Base-by-base conservation (phyloP, 495 filamentous ascomycete genomes). In the Daldinia grandis region DNA sequence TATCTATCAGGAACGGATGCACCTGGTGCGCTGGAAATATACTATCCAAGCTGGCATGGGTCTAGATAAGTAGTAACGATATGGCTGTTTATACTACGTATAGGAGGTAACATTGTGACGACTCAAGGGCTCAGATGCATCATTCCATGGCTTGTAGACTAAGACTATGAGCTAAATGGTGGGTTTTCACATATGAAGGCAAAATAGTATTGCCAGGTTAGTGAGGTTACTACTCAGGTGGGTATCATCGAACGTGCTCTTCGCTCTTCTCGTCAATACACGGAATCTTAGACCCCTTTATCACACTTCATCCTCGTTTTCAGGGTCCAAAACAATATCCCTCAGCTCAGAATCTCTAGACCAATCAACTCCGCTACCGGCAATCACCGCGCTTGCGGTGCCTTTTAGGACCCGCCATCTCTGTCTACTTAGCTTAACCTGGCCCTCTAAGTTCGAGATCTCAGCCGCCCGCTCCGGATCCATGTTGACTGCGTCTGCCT, bases 291-390 rank as follows among this genome's bases (percentile, higher is more conserved):
- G 10, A 21, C 4, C 3, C 12, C 21, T 15, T 9, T 24, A 17
- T 63, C 61, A 73, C 24, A 57, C 27, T 19, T 62, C 58, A 14
- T 73, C 71, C 9, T 73, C 87, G 47, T 87, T 85, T 68, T 90
- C 89, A 61, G 88, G 85, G 77, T 94, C 92, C 60, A 97, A 81
- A 21, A 97, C 93, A 66, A 95, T 81, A 53, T 86, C 87, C 65
- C 87, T 81, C 60, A 97, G 81, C 58, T 81, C 83, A 42, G 88
- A 86, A 77, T 97, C 88, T 51, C 87, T 82, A 21, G 86, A 88
- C 94, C 94, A 97, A 69, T 97, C 87, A 35, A 95, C 80, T 47
- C 93, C 94, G 76, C 93, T 97, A 6, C 90, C 92, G 24, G 90
- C 92, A 33, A 97, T 86, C 38, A 92, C 84, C 4, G 88, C 92